Evolutionary conservation across 176 grass and related monocot species (phyloP).

Genomic region (Chrysopogon serrulatus): DNA sequence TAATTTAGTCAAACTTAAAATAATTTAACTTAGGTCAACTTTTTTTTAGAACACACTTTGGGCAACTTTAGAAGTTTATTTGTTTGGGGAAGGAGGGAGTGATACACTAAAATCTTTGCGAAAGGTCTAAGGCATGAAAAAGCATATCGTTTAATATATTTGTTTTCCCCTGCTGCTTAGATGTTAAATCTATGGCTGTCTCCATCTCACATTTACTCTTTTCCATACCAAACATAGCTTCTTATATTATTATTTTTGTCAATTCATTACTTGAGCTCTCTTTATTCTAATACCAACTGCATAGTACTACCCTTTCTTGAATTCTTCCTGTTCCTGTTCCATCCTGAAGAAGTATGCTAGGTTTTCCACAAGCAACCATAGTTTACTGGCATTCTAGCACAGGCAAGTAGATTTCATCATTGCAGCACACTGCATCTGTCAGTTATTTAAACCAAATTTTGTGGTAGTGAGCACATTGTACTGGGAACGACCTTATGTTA

Average conservation of each 20-base stretch:
- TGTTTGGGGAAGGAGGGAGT: neutral
- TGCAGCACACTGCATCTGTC: neutral
- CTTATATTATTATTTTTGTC: neutral
- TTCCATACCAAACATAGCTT: neutral
- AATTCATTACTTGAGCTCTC: neutral
- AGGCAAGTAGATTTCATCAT: neutral
- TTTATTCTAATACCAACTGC: neutral
- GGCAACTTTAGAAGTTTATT: neutral
- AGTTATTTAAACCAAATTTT: slow-evolving; percentile 6
- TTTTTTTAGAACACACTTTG: too few relatives aligned
- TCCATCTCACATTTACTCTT: neutral
- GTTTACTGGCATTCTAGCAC: neutral
- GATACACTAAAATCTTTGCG: neutral
- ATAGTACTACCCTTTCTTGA: neutral
- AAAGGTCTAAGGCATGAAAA: neutral
- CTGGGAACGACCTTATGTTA: neutral
- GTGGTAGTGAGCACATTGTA: neutral
- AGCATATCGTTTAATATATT: neutral
- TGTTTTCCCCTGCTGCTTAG: neutral
- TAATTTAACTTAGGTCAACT: neutral
- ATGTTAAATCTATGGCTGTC: neutral
- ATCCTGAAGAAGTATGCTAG: neutral
- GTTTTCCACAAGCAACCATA: slow-evolving; percentile 15
- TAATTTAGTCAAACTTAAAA: neutral
- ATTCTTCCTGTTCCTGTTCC: neutral